Conservation (phyloP, 805 yeast genomes). For the Starmera amethionina region DNA sequence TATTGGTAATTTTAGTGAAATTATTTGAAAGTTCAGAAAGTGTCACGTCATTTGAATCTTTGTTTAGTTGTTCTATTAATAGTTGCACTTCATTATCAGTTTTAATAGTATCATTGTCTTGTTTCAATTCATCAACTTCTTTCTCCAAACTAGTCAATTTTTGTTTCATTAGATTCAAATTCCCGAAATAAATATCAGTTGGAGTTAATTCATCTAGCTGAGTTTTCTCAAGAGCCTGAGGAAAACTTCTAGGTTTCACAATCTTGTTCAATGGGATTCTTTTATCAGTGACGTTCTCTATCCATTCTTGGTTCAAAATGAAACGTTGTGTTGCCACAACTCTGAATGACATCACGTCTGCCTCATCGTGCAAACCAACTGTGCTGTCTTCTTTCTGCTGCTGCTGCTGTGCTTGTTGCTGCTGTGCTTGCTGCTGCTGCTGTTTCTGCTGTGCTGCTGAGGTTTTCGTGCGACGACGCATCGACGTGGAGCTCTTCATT, state of each 20-base stretch:
- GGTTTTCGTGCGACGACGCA: conserved; percentile 12
- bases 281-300: conserved; percentile 38
- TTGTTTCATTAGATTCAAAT: conserved; percentile 13
- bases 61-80: neutral
- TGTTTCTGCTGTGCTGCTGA: conserved; percentile 1
- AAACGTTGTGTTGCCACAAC: conserved; percentile 35
- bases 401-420: conserved; percentile 2
- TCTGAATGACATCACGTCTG: conserved; percentile 40
- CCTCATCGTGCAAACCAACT: conserved; percentile 36
- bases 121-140: conserved; percentile 9
- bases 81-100: conserved; percentile 1
- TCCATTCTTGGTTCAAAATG: conserved; percentile 35
- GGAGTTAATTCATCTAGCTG: conserved; percentile 4
- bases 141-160: conserved; percentile 9
- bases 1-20: conserved; percentile 3
- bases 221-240: conserved; percentile 10
- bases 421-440: conserved; percentile 8
- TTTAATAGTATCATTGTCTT: conserved; percentile 2
- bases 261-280: conserved; percentile 35
- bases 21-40: conserved; percentile 1
- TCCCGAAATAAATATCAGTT: conserved; percentile 18
- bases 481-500: conserved; percentile 18
- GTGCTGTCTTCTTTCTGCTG: conserved; percentile 13
- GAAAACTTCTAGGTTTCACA: conserved; percentile 27
- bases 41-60: neutral